Evolutionary conservation across 352 stramenopile genomes (phyloP).

Genomic region (Globisporangium nunn): DNA sequence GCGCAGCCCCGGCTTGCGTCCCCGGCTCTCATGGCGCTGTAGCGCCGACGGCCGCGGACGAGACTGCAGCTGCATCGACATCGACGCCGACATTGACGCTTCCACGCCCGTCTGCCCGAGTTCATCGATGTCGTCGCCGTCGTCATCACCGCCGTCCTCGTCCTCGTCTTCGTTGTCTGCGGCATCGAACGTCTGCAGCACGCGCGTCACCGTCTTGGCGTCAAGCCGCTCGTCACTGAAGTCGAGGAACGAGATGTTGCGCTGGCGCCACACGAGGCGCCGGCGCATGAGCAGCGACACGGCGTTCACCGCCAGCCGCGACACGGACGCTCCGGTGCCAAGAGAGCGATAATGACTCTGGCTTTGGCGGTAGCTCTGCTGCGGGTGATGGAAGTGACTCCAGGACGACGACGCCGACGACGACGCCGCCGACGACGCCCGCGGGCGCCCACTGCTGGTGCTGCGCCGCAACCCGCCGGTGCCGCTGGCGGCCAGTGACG

Average conservation of each 20-base stretch:
- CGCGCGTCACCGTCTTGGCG: slow-evolving; percentile 45
- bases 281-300: slow-evolving; percentile 50
- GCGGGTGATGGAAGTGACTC: not conserved
- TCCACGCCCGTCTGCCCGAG: not conserved
- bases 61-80: not conserved
- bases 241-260: slow-evolving; percentile 52
- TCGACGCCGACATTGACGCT: not conserved
- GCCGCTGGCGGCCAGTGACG: not conserved
- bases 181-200: slow-evolving; percentile 52
- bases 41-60: slow-evolving; percentile 4
- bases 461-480: not conserved
- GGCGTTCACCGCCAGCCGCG: slow-evolving; percentile 42
- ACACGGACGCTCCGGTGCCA: slow-evolving; percentile 7
- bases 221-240: slow-evolving; percentile 49
- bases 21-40: slow-evolving; percentile 1
- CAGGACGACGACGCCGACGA: slow-evolving; percentile 4
- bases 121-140: slow-evolving; percentile 15
- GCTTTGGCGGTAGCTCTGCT: not conserved
- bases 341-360: not conserved
- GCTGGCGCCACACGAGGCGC: slow-evolving; percentile 34
- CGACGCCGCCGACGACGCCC: not conserved
- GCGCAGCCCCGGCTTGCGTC: slow-evolving; percentile 15
- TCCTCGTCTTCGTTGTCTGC: slow-evolving; percentile 20
- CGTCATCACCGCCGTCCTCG: slow-evolving; percentile 14
- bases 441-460: not conserved